Conservation (phyloP, 2,329 filamentous ascomycete genomes). For the Phaeosphaeria sp. region DNA sequence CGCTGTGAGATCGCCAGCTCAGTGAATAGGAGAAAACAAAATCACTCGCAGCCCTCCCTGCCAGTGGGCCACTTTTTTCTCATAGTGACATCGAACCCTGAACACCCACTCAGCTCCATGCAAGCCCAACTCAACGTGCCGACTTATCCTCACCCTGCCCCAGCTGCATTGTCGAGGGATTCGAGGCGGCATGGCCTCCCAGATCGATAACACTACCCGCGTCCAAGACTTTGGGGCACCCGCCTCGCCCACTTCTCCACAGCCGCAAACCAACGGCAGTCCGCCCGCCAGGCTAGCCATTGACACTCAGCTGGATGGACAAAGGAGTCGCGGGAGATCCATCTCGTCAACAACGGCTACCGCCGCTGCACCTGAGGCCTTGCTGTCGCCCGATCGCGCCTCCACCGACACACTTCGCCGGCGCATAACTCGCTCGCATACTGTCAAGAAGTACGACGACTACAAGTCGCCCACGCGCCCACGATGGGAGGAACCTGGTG, state of each 20-base stretch:
- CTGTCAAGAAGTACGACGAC: slow-evolving; percentile 45
- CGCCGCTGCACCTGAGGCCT: slow-evolving; percentile 30
- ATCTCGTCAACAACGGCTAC: slow-evolving; percentile 36
- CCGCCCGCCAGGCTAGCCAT: slow-evolving; percentile 24
- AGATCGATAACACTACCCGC: slow-evolving; percentile 20
- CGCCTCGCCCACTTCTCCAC: slow-evolving; percentile 17
- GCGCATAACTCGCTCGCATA: slow-evolving; percentile 53
- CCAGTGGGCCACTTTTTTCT: neutral
- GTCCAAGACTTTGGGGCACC: slow-evolving; percentile 44
- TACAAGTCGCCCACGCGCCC: slow-evolving; percentile 49
- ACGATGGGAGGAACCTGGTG: slow-evolving; percentile 53
- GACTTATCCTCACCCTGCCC: neutral
- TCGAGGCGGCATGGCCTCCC: slow-evolving; percentile 38
- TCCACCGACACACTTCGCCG: slow-evolving; percentile 47
- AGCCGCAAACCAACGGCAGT: slow-evolving; percentile 10
- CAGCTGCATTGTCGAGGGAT: neutral
- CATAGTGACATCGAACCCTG: neutral
- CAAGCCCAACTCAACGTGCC: neutral
- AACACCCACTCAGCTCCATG: neutral
- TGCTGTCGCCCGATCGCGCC: slow-evolving; percentile 39
- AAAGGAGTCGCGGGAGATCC: slow-evolving; percentile 32
- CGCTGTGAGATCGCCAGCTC: neutral
- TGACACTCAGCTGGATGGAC: slow-evolving; percentile 34
- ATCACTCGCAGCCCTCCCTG: neutral
- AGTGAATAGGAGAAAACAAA: neutral